phyloP scores from a whole-genome alignment of 495 filamentous ascomycete species.

The Durotheca rogersii region DNA sequence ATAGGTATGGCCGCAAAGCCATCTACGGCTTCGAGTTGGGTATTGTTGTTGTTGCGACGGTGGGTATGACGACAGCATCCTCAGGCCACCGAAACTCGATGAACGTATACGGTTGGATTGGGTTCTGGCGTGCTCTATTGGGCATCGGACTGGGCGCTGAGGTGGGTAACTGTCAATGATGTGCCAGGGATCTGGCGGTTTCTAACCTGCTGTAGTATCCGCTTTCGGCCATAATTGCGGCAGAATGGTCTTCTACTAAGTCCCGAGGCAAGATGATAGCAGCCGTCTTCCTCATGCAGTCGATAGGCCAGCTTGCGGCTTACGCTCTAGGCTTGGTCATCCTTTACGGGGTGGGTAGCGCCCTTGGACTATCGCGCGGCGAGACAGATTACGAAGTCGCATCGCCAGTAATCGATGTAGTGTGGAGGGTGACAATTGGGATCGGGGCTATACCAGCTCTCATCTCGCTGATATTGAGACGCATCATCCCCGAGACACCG shows the following conservation, averaged over 20 bases:
- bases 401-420: conserved; percentile 35
- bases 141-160: conserved; percentile 54
- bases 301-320: conserved; percentile 63
- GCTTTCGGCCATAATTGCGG: conserved; percentile 58
- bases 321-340: conserved; percentile 43
- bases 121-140: conserved; percentile 59
- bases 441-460: conserved; percentile 62
- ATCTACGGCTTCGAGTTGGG: conserved; percentile 66
- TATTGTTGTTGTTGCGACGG: conserved; percentile 54
- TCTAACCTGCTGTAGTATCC: conserved; percentile 31
- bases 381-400: conserved; percentile 50
- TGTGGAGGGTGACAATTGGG: conserved; percentile 64
- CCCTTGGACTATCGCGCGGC: conserved; percentile 44
- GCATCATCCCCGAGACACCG: conserved; percentile 63
- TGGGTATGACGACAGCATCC: conserved; percentile 51
- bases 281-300: conserved; percentile 66
- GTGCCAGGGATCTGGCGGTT: background rate
- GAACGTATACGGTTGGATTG: conserved; percentile 57
- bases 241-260: conserved; percentile 62
- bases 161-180: conserved; percentile 8
- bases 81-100: conserved; percentile 46
- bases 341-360: conserved; percentile 52
- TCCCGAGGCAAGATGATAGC: conserved; percentile 63
- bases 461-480: conserved; percentile 58
- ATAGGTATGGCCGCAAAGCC: conserved; percentile 60